Evolutionary conservation across 305 asterid species (phyloP).

Genomic region (Fraxinus nigra): DNA sequence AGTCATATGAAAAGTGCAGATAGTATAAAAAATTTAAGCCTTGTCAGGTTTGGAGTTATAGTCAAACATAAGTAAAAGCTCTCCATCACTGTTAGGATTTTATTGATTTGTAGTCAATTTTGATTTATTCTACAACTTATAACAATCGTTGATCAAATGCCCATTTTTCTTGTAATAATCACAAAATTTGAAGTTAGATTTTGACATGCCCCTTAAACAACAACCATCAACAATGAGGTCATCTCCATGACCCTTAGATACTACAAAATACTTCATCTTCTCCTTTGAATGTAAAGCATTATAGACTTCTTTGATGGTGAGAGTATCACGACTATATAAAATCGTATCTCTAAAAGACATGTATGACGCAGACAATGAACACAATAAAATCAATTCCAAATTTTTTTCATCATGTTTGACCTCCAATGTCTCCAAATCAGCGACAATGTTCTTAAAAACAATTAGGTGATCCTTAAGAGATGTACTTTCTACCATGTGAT

Average conservation of each 20-base stretch:
- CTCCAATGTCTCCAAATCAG: neutral
- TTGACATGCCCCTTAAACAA: neutral
- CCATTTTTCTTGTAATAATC: no score
- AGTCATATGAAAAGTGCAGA: neutral
- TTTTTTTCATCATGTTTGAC: neutral
- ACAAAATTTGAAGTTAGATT: neutral
- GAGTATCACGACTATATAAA: neutral
- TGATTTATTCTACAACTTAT: no score
- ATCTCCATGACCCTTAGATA: neutral
- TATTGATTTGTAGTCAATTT: no score
- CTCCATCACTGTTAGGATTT: neutral
- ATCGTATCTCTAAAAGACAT: neutral
- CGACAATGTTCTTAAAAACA: neutral
- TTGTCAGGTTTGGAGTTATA: neutral
- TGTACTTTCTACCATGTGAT: neutral
- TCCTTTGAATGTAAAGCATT: neutral
- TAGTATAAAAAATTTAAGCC: neutral
- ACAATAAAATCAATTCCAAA: neutral
- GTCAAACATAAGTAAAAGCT: neutral
- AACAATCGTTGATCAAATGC: neutral
- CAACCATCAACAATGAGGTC: neutral
- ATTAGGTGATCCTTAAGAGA: neutral
- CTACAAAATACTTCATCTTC: neutral
- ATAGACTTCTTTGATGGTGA: neutral
- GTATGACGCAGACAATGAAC: neutral